Evolutionary conservation across 352 stramenopile species (phyloP).

Genomic region (Phytopythium cucurbitacearum): DNA sequence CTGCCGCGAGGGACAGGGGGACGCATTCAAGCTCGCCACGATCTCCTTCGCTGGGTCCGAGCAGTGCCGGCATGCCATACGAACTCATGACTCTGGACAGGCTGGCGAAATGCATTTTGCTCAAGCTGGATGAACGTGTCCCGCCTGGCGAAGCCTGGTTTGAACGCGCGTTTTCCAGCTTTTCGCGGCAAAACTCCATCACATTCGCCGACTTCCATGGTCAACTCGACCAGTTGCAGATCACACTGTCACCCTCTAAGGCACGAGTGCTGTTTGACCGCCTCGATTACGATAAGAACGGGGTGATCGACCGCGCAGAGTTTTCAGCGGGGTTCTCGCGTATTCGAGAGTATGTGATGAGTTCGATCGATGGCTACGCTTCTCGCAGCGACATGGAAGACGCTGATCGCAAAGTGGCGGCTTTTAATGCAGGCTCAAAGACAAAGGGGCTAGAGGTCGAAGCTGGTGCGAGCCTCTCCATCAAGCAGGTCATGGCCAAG

Average conservation of each 20-base stretch:
- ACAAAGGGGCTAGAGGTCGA: constrained; percentile 9
- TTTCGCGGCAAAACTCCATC: constrained; percentile 61
- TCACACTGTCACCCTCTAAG: constrained; percentile 49
- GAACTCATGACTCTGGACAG: constrained; percentile 50
- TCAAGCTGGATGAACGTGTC: constrained; percentile 58
- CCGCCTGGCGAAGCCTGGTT: constrained; percentile 35
- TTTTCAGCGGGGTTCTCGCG: constrained; percentile 29
- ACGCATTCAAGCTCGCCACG: too few relatives aligned
- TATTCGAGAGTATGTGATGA: constrained; percentile 1
- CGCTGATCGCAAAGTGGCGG: neutral
- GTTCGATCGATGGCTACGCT: neutral
- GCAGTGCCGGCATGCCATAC: constrained; percentile 12
- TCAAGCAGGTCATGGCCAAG: constrained; percentile 49
- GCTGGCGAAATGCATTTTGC: constrained; percentile 46
- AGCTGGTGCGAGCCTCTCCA: constrained; percentile 37
- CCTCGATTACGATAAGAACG: constrained; percentile 56
- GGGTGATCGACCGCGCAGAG: constrained; percentile 61
- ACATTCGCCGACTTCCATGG: constrained; percentile 57
- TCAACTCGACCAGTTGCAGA: constrained; percentile 49
- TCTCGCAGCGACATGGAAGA: neutral
- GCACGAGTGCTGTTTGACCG: constrained; percentile 56
- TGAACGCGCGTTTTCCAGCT: constrained; percentile 61
- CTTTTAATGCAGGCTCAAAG: neutral
- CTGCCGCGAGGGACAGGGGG: too few relatives aligned
- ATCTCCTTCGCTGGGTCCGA: neutral